Base-by-base conservation (phyloP, 2,329 filamentous ascomycete species). In the Talaromyces sp. region DNA sequence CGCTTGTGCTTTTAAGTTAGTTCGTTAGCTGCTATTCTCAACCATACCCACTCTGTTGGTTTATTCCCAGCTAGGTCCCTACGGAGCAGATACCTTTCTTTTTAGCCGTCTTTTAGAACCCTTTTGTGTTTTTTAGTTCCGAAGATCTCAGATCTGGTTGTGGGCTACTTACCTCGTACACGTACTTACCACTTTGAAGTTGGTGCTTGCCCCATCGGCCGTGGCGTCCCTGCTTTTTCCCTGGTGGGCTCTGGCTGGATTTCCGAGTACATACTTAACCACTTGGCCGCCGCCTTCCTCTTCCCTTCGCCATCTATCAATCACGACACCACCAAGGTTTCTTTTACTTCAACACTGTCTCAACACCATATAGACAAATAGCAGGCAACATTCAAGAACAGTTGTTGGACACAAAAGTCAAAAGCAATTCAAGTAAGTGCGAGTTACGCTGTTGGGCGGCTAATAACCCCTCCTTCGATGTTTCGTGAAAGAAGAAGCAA, bases 61-160 rank as follows among this genome's bases (percentile, higher is more conserved):
- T 52, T 61, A 63, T 61, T 48, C 43, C 54, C 59, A n/a, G 56
- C 62, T 66, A 65, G 48, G 41, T 66, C 54, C 56, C 48, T 60
- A 64, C 56, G 45, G 62, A 60, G 58, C 48, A 60, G 39, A 48
- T 22, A 54, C 63, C 14, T 57, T 57, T 66, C 50, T 41, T 41
- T 41, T 66, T 64, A 64, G 47, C 62, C 62, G 61, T 66, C 63
- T 54, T 65, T 63, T 65, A 62, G 45, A 57, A 52, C 37, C 50
- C 50, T 60, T 65, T 58, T 64, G 52, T 52, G 64, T 56, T 56
- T 63, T 63, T 67, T 68, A 69, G 66, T 64, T 62, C 64, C 69
- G 69, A 70, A 69, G 68, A 70, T 70, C 69, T 69, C 62, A 70
- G 69, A 70, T 70, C 69, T 70, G 56, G 59, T 48, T 64, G 60